Evolutionary conservation across 2,329 filamentous ascomycete species (phyloP), one percentile per base, ranked within the genome.

Genomic region (Hortaea werneckii): DNA sequence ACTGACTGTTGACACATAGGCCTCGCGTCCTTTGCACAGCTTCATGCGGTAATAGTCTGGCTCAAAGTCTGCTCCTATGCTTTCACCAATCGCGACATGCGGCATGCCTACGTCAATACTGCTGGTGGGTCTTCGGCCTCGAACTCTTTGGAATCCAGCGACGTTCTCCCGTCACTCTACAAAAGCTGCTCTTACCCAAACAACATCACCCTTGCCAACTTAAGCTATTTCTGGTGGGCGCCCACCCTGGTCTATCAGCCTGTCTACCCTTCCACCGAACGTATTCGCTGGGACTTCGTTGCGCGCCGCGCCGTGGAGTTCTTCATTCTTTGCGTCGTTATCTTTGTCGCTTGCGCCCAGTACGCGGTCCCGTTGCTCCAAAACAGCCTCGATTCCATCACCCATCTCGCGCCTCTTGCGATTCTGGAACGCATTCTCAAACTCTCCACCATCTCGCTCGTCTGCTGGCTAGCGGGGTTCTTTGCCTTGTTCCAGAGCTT

Each of bases 391-490:
- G 82, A 87, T 58, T 92, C 89, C 64, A 87, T 98, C 54, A 80
- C 83, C 7, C 80, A 80, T 4, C 74, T 96, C 13, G 83, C 95
- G 58, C 64, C 94, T 39, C 72, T 83, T 9, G 85, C 85, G 35
- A 94, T 96, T 43, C 65, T 88, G 29, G 92, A 98, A 68, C 80
- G 92, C 11, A 73, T 95, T 26, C 82, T 98, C 74, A 98, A 98
- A 67, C 76, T 98, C 20, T 94, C 86, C 6, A 96, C 92, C 12
- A 95, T 98, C 51, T 94, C 86, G 12, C 77, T 96, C 29, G 83
- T 95, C 52, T 94, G 95, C 63, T 98, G 92, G 92, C 82, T 98
- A 0, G 89, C 89, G 1, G 90, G 92, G 5, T 98, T 98, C 74
- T 96, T 95, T 59, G 92, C 90, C 2, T 69, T 96, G 10, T 98